phyloP scores from a whole-genome alignment of 2,329 filamentous ascomycete species.

The Magnaporthales sp. region DNA sequence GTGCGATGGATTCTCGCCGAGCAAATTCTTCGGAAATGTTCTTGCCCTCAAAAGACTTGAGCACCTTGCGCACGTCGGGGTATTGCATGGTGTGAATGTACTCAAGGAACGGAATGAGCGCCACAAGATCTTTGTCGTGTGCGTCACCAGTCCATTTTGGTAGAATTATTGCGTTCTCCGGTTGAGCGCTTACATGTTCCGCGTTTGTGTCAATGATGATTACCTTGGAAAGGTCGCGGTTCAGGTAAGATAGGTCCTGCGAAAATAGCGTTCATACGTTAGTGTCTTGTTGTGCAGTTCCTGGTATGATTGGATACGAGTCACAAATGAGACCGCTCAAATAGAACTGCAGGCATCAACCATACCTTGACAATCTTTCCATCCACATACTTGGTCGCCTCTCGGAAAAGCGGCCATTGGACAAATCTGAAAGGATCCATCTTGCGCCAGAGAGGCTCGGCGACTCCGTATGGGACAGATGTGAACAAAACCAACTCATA shows the following conservation, averaged over 20 bases:
- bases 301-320: neutral
- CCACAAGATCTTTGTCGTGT: slow-evolving; percentile 77
- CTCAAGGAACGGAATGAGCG: slow-evolving; percentile 91
- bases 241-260: slow-evolving; percentile 93
- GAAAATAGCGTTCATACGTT: slow-evolving; percentile 11
- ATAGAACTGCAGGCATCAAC: neutral
- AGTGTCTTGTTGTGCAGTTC: neutral
- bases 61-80: slow-evolving; percentile 73
- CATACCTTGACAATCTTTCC: slow-evolving; percentile 91
- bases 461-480: slow-evolving; percentile 72
- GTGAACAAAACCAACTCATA: slow-evolving; percentile 98
- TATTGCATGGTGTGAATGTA: slow-evolving; percentile 94
- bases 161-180: slow-evolving; percentile 91
- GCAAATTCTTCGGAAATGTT: slow-evolving; percentile 88
- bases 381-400: slow-evolving; percentile 95
- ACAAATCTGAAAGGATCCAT: slow-evolving; percentile 93
- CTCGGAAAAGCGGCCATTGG: slow-evolving; percentile 88
- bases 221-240: slow-evolving; percentile 90
- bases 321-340: neutral
- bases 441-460: slow-evolving; percentile 83
- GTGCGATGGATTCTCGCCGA: slow-evolving; percentile 74
- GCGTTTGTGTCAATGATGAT: slow-evolving; percentile 87
- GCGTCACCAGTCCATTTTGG: slow-evolving; percentile 82
- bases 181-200: slow-evolving; percentile 76
- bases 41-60: slow-evolving; percentile 83